A percentile compares a stretch with the other conserved stretches of the same genome.
phyloP scores from a whole-genome alignment of 78 protist species.

The Speleostelium caveatum region DNA sequence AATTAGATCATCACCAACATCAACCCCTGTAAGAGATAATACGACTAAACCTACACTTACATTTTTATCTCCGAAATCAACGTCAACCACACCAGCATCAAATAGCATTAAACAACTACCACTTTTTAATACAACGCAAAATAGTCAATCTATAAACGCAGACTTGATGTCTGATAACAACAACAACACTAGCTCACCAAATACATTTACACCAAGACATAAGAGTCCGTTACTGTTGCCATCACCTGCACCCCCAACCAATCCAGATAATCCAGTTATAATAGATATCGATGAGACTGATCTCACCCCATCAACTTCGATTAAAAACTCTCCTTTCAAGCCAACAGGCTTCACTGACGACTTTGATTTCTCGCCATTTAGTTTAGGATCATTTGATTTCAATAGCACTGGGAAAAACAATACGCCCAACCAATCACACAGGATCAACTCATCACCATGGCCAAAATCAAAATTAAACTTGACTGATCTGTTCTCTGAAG shows the following conservation, averaged over 20 bases:
- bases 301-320: not conserved
- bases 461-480: not conserved
- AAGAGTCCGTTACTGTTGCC: not conserved
- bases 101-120: conserved; percentile 10
- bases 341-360: conserved; percentile 6
- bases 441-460: not conserved
- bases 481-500: not conserved
- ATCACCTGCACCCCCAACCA: not conserved
- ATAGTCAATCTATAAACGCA: not conserved
- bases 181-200: not conserved
- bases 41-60: not conserved
- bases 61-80: not conserved
- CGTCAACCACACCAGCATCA: conserved; percentile 1
- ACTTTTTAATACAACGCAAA: not conserved
- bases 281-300: not conserved
- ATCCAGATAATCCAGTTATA: not conserved
- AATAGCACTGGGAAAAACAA: not conserved
- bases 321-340: conserved; percentile 5
- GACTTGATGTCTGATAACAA: not conserved
- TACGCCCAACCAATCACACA: not conserved
- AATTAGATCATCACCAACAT: not conserved
- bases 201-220: not conserved
- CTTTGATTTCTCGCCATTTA: not conserved
- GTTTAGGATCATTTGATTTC: not conserved
- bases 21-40: not conserved